Evolutionary conservation across 208 protist species (phyloP).

Genomic region (Acanthamoeba culbertsoni): DNA sequence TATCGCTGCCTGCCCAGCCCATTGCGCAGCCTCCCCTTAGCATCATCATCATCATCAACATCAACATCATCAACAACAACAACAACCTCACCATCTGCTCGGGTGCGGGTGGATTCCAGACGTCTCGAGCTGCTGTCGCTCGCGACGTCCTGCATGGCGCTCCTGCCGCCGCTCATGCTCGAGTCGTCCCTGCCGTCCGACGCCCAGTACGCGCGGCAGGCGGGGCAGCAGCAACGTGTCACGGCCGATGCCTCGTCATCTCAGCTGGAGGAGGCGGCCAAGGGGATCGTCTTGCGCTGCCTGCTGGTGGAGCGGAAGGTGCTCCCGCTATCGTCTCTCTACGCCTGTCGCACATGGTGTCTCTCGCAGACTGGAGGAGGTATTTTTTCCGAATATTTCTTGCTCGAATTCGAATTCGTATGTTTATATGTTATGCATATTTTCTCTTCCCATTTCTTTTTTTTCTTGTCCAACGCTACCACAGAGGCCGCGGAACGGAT

Average conservation of each 20-base stretch:
- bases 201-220: background rate
- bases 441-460: background rate
- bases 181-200: background rate
- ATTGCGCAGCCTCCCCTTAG: no score
- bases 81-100: background rate
- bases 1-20: background rate
- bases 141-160: background rate
- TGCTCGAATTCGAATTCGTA: background rate
- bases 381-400: background rate
- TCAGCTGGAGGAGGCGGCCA: background rate
- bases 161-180: background rate
- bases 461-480: background rate
- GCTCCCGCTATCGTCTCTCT: background rate
- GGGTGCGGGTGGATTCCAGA: background rate
- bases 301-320: conserved; percentile 29
- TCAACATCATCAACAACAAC: background rate
- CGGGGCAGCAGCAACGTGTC: background rate
- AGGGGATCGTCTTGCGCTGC: background rate
- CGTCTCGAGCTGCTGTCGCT: background rate
- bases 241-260: background rate
- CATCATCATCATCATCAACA: background rate
- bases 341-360: conserved; percentile 48
- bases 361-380: background rate
- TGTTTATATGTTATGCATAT: background rate
- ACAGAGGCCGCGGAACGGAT: background rate